Evolutionary conservation across 768 basidiomycete genomes (phyloP).

Genomic region (Pleurotus salmoneostramineus): DNA sequence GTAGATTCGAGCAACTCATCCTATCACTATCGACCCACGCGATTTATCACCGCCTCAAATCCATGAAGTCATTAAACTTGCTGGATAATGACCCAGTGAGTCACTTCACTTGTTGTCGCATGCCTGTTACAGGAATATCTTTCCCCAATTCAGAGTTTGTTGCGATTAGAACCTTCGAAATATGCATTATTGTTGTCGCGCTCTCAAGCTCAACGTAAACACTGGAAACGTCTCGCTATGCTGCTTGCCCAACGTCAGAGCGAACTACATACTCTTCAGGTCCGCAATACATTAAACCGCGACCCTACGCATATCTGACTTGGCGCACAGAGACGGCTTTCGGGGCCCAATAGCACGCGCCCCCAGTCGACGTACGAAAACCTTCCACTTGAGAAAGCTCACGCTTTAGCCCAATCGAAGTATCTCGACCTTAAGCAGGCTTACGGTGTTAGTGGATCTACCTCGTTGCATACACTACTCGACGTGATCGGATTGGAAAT

Average conservation of each 20-base stretch:
- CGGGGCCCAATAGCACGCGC: not conserved
- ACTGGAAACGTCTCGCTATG: slow-evolving; percentile 35
- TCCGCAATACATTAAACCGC: slow-evolving; percentile 11
- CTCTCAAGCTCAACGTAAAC: slow-evolving; percentile 24
- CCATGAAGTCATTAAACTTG: slow-evolving; percentile 6
- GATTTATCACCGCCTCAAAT: slow-evolving; percentile 28
- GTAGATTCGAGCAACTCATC: slow-evolving; percentile 49
- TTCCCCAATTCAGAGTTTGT: slow-evolving; percentile 15
- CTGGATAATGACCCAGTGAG: too few species aligned
- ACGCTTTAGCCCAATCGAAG: slow-evolving; percentile 27
- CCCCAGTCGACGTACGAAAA: slow-evolving; percentile 18
- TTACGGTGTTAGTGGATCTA: not conserved
- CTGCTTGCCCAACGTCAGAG: slow-evolving; percentile 25
- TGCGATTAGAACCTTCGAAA: slow-evolving; percentile 26
- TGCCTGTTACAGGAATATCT: not conserved
- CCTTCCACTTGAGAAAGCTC: slow-evolving; percentile 23
- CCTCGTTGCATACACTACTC: slow-evolving; percentile 23
- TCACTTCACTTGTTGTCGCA: not conserved
- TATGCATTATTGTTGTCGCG: slow-evolving; percentile 29
- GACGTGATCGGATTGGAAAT: slow-evolving; percentile 23
- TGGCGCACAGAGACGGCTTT: slow-evolving; percentile 1
- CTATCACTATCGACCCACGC: slow-evolving; percentile 51
- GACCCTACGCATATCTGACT: not conserved
- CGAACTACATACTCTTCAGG: slow-evolving; percentile 25
- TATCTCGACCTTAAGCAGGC: slow-evolving; percentile 17